Evolutionary conservation across 2,329 filamentous ascomycete genomes (phyloP), one percentile per base, ranked within the genome.

Genomic region (Emergomyces pasteurianus): DNA sequence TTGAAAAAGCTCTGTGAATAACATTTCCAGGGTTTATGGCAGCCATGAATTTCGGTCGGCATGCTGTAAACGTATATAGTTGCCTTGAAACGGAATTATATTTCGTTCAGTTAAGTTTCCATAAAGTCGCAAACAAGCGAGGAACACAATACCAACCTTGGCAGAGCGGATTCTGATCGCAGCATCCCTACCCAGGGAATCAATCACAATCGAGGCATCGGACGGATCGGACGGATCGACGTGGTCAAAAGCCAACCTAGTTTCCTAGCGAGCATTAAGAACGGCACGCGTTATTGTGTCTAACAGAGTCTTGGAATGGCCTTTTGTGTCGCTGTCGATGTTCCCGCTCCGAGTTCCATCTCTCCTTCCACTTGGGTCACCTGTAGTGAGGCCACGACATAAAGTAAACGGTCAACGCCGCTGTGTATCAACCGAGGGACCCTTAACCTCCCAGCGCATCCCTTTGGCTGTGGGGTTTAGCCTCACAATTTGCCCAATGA

Each of bases 271-370:
- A 31, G 52, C 58, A 31, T 50, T 9, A 36, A 42, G 50, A 43
- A 40, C 38, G 38, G 38, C 38, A 26, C 52, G 28, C 9, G n/a
- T 62, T 23, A 62, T 58, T 21, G 38, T 53, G 34, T 52, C 53
- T 26, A 62, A 58, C 31, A 62, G 36, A 31, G 60, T 58, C 58
- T 62, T 58, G 52, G 56, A 54, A n/a, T 28, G 57, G 16, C 43
- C 9, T 26, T 40, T 14, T 23, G 46, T 52, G 18, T 58, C 18
- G n/a, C 56, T 38, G 47, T 7, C 34, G 18, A 38, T 26, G 31
- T 18, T 36, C 26, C 31, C 26, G 36, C 60, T 59, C 46, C 55
- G 54, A n/a, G 58, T 46, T 50, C 46, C 60, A 18, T 58, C 43
- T 50, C 53, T 53, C 50, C 14, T 18, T 58, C n/a, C 43, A 61